Evolutionary conservation across 352 stramenopile species (phyloP).

Genomic region (Phytophthora parvispora): DNA sequence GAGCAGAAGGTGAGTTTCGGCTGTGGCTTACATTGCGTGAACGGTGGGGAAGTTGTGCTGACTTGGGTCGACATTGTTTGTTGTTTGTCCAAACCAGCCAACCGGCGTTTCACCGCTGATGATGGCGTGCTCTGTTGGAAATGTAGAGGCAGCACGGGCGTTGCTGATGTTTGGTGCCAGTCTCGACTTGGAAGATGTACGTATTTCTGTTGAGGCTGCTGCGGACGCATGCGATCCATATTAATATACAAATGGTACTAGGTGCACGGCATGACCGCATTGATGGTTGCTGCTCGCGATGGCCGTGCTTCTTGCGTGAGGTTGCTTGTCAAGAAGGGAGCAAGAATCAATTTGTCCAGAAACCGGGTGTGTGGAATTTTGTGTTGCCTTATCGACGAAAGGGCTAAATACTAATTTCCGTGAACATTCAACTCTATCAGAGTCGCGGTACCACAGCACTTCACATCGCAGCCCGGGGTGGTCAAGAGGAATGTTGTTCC

Average conservation of each 20-base stretch:
- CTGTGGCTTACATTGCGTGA: background rate
- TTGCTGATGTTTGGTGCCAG: constrained; percentile 89
- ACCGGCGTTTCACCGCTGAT: constrained; percentile 86
- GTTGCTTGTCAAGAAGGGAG: constrained; percentile 83
- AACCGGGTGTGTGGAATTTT: constrained; percentile 65
- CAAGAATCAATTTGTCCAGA: constrained; percentile 83
- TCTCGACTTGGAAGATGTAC: constrained; percentile 87
- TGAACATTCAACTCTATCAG: constrained; percentile 30
- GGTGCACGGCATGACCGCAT: constrained; percentile 84
- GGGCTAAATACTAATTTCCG: constrained; percentile 14
- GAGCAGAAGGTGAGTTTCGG: constrained; percentile 77
- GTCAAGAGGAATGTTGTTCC: constrained; percentile 79
- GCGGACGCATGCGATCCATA: background rate
- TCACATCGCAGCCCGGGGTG: constrained; percentile 82
- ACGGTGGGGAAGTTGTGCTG: constrained; percentile 2
- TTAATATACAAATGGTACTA: constrained; percentile 35
- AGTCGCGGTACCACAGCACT: constrained; percentile 86
- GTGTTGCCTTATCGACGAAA: background rate
- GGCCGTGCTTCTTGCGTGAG: constrained; percentile 71
- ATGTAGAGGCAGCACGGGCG: constrained; percentile 83
- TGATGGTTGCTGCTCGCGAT: constrained; percentile 87
- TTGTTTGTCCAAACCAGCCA: constrained; percentile 46
- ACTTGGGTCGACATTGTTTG: constrained; percentile 10
- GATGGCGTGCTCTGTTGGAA: constrained; percentile 89
- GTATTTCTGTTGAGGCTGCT: background rate